phyloP scores from a whole-genome alignment of 345 rosid genomes.

The Erysimum cheiranthoides region DNA sequence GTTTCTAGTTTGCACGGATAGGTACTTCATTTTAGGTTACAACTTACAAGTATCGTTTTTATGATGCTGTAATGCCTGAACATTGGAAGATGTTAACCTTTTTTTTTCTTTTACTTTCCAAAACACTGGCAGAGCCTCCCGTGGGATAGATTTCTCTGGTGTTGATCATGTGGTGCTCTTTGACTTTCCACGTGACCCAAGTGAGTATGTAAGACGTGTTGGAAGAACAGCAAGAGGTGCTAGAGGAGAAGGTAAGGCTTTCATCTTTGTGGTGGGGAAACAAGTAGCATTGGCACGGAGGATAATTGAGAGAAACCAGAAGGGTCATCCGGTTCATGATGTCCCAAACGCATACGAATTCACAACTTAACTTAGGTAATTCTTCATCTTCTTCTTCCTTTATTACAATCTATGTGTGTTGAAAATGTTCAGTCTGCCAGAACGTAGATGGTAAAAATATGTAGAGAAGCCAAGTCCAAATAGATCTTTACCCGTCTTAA shows the following conservation, averaged over 20 bases:
- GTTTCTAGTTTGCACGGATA: conserved; percentile 86
- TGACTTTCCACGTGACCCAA: conserved; percentile 90
- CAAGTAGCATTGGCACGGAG: conserved; percentile 76
- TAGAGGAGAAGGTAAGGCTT: conserved; percentile 85
- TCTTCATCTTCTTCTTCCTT: neutral
- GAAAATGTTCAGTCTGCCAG: neutral
- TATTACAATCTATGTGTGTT: neutral
- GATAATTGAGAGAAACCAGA: conserved; percentile 77
- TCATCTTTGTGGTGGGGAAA: conserved; percentile 86
- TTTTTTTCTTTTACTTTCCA: neutral
- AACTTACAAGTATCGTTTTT: neutral
- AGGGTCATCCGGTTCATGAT: conserved; percentile 91
- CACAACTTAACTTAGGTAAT: conserved; percentile 40
- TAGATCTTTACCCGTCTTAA: neutral
- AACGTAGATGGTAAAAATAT: neutral
- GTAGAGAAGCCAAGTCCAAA: neutral
- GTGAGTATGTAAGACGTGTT: conserved; percentile 92
- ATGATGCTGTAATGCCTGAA: conserved; percentile 17
- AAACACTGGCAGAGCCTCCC: conserved; percentile 71
- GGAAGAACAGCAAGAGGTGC: conserved; percentile 98
- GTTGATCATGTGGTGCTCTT: conserved; percentile 89
- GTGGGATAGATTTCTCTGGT: conserved; percentile 82
- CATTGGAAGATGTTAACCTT: neutral
- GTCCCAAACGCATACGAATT: conserved; percentile 83
- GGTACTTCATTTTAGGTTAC: conserved; percentile 49